phyloP scores from a whole-genome alignment of 2,329 filamentous ascomycete genomes.

The Hypomyces perniciosus region DNA sequence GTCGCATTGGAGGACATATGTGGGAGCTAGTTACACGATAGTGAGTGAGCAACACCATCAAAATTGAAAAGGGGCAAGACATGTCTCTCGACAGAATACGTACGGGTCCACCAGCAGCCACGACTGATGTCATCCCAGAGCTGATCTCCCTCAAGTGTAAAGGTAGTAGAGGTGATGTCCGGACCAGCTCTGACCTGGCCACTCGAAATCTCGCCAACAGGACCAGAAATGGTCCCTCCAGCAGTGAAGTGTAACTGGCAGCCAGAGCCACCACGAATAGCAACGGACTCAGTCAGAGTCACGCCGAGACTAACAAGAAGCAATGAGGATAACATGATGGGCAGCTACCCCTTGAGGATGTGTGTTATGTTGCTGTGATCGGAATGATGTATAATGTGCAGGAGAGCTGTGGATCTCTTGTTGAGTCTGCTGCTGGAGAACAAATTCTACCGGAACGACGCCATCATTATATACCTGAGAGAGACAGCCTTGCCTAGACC shows the following conservation, averaged over 20 bases:
- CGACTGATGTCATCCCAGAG: conserved; percentile 51
- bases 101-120: conserved; percentile 59
- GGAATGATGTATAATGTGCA: background rate
- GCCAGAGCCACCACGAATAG: conserved; percentile 11
- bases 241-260: conserved; percentile 44
- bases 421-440: background rate
- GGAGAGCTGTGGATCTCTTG: background rate
- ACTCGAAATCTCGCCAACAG: conserved; percentile 53
- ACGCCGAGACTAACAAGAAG: conserved; percentile 15
- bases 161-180: conserved; percentile 40
- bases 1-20: conserved; percentile 58
- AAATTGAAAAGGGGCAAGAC: background rate
- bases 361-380: background rate
- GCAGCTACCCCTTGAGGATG: background rate
- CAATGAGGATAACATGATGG: conserved; percentile 13
- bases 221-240: conserved; percentile 42
- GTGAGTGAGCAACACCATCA: conserved; percentile 7
- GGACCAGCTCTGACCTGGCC: conserved; percentile 52
- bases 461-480: conserved; percentile 9
- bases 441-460: background rate
- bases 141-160: conserved; percentile 48
- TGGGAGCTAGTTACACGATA: conserved; percentile 36
- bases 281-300: conserved; percentile 15
- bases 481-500: background rate
- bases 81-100: conserved; percentile 18